These are phyloP conservation scores for Saprolegnia diclina DNA, from an alignment of 352 stramenopile species.

Conservation along the genomic window DNA sequence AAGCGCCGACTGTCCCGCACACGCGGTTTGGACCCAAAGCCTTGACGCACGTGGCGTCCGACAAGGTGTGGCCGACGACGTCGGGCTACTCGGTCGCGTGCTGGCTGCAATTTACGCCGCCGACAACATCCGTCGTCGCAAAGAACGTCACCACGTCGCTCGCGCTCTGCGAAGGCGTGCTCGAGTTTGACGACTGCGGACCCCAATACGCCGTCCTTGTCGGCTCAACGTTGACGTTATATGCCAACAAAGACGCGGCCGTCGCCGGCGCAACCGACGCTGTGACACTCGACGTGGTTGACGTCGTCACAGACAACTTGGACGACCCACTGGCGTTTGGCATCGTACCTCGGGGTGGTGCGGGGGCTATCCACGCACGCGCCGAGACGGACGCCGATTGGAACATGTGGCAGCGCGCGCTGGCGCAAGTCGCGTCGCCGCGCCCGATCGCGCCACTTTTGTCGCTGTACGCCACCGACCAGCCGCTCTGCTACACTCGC, in stretches of 20 bases:
- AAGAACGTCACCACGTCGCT: slow-evolving; percentile 32
- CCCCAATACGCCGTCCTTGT: slow-evolving; percentile 59
- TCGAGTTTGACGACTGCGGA: slow-evolving; percentile 38
- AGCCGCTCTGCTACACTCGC: slow-evolving; percentile 52
- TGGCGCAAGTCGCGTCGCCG: background rate
- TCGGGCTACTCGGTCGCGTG: slow-evolving; percentile 74
- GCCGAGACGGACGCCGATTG: background rate
- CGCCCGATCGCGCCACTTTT: slow-evolving; percentile 33
- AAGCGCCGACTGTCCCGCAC: slow-evolving; percentile 43
- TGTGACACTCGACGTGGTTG: slow-evolving; percentile 41
- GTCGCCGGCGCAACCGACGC: slow-evolving; percentile 33
- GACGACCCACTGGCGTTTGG: slow-evolving; percentile 34
- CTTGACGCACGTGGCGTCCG: slow-evolving; percentile 53
- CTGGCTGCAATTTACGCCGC: slow-evolving; percentile 55
- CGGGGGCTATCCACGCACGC: background rate
- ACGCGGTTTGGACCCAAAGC: slow-evolving; percentile 51
- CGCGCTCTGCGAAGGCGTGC: slow-evolving; percentile 51
- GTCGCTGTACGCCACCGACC: slow-evolving; percentile 65
- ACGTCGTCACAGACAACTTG: slow-evolving; percentile 39
- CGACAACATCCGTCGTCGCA: background rate
- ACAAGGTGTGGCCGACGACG: slow-evolving; percentile 59
- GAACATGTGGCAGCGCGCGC: slow-evolving; percentile 24
- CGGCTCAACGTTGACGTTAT: slow-evolving; percentile 50
- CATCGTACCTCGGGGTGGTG: background rate
- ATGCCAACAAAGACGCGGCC: slow-evolving; percentile 38